Evolutionary conservation across 495 filamentous ascomycete genomes (phyloP).

Genomic region (Immersiella caudata): DNA sequence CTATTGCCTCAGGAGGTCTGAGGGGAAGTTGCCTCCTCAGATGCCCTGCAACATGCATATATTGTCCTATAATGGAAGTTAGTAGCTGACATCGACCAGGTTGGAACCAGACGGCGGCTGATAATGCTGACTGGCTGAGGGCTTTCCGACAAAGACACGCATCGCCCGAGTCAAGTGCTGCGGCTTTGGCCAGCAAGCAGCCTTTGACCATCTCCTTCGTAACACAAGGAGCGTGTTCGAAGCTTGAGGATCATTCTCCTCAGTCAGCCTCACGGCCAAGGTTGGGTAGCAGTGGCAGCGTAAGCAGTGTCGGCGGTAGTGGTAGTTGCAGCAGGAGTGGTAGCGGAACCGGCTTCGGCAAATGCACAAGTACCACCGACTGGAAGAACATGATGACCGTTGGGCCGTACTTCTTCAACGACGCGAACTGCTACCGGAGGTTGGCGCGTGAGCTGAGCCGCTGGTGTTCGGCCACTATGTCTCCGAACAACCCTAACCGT

Average conservation of each 20-base stretch:
- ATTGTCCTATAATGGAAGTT: too few species aligned
- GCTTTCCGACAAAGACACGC: constrained; percentile 48
- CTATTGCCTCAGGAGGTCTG: too few species aligned
- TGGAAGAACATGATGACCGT: constrained; percentile 14
- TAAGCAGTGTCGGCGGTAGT: not conserved
- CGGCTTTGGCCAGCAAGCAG: constrained; percentile 21
- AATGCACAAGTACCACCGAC: not conserved
- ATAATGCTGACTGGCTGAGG: constrained; percentile 63
- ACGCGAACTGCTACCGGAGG: constrained; percentile 58
- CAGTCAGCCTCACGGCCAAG: not conserved
- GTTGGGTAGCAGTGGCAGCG: not conserved
- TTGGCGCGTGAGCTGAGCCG: constrained; percentile 51
- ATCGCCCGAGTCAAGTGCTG: constrained; percentile 14
- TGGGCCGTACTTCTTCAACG: constrained; percentile 41
- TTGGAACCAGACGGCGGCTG: constrained; percentile 74
- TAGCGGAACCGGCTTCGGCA: not conserved
- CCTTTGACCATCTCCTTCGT: constrained; percentile 25
- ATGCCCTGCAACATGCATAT: too few species aligned
- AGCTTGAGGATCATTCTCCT: not conserved
- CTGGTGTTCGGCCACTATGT: constrained; percentile 52
- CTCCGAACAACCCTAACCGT: constrained; percentile 55
- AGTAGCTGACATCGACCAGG: too few species aligned
- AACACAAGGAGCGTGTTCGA: not conserved
- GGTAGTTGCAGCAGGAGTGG: not conserved
- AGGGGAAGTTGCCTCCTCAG: too few species aligned